Evolutionary conservation across 768 basidiomycete genomes (phyloP).

Genomic region (Tylopilus felleus): DNA sequence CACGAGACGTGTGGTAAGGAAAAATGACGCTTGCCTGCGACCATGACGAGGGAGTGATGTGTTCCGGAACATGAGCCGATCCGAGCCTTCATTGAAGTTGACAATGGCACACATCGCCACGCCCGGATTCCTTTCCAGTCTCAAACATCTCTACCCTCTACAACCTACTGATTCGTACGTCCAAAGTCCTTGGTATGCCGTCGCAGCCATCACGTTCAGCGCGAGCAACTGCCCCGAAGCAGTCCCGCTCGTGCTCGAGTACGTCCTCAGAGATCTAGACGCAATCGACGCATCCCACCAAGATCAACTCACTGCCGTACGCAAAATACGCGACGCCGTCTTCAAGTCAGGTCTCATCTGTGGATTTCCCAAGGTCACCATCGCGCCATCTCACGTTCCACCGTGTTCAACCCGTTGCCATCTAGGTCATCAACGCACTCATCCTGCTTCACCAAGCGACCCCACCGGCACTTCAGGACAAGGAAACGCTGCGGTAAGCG

Average conservation of each 20-base stretch:
- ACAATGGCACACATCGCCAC: slow-evolving; percentile 34
- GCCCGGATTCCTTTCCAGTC: slow-evolving; percentile 38
- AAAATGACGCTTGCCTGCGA: slow-evolving; percentile 14
- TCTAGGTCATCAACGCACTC: slow-evolving; percentile 51
- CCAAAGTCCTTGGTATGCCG: slow-evolving; percentile 56
- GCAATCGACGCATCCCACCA: slow-evolving; percentile 25
- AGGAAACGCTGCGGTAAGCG: slow-evolving; percentile 43
- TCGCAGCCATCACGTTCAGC: slow-evolving; percentile 54
- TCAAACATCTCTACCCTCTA: slow-evolving; percentile 47
- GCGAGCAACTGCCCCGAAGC: slow-evolving; percentile 58
- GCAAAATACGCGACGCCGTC: slow-evolving; percentile 57
- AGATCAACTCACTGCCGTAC: slow-evolving; percentile 43
- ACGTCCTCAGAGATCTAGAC: slow-evolving; percentile 45
- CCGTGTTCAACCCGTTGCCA: background rate
- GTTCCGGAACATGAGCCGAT: background rate
- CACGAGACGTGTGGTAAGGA: too few species aligned
- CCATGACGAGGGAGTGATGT: too few species aligned
- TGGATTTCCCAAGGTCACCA: slow-evolving; percentile 54
- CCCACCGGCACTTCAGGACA: slow-evolving; percentile 51
- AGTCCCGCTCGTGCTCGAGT: slow-evolving; percentile 51
- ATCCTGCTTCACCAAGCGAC: slow-evolving; percentile 47
- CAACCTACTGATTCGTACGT: slow-evolving; percentile 13
- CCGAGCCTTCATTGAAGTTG: background rate
- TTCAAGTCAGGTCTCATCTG: slow-evolving; percentile 58
- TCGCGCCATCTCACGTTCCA: background rate